These are phyloP conservation scores for Cutaneotrichosporon cavernicola DNA, from an alignment of 1,284 basidiomycete species.

Conservation along the genomic window DNA sequence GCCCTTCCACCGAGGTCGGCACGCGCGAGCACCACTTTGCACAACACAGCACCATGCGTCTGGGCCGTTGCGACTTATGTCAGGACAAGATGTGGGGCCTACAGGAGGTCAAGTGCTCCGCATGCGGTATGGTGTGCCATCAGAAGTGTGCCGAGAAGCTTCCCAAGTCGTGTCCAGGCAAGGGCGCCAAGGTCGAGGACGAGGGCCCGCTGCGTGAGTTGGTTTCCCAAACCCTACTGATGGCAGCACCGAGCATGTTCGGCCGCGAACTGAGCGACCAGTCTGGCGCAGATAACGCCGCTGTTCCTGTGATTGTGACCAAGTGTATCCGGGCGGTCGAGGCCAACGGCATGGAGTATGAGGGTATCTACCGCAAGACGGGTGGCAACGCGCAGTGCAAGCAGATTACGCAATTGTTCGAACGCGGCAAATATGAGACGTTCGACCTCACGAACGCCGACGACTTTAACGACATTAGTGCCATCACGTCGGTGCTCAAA, in stretches of 20 bases:
- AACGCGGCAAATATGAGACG: conserved; percentile 78
- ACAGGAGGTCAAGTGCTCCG: conserved; percentile 73
- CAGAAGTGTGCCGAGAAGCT: conserved; percentile 55
- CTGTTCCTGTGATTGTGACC: conserved; percentile 84
- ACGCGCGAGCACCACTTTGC: conserved; percentile 77
- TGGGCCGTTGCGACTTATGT: conserved; percentile 90
- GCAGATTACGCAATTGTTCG: conserved; percentile 90
- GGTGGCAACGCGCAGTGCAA: conserved; percentile 91
- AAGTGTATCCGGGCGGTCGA: conserved; percentile 96
- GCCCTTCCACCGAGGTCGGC: conserved; percentile 52
- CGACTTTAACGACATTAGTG: conserved; percentile 91
- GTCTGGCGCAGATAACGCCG: conserved; percentile 67
- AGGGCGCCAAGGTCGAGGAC: conserved; percentile 24
- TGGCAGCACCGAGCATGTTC: conserved; percentile 73
- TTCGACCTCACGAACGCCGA: conserved; percentile 87
- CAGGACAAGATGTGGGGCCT: conserved; percentile 98
- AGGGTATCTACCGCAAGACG: conserved; percentile 90
- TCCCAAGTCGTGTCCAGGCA: conserved; percentile 46
- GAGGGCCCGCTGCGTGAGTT: conserved; percentile 47
- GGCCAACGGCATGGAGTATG: conserved; percentile 64
- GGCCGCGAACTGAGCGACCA: conserved; percentile 84
- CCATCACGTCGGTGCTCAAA: conserved; percentile 94
- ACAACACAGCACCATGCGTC: conserved; percentile 80
- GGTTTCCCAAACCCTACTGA: not conserved
- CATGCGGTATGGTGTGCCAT: conserved; percentile 56